Conservation (phyloP, 1,139 yeast genomes). For the Diutina mesorugosa region DNA sequence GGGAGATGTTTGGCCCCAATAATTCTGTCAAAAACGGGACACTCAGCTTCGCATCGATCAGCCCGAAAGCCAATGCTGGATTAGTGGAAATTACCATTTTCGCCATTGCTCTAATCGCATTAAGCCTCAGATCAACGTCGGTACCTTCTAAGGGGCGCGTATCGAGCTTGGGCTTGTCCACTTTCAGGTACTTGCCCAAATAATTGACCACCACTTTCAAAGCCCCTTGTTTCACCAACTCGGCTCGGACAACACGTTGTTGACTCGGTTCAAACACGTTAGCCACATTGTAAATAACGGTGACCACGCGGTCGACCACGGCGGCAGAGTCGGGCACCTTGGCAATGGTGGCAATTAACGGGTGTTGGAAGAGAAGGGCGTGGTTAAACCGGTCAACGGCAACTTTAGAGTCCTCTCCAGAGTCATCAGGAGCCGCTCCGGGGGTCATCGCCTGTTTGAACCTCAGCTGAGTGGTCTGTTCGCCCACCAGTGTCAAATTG, state of each 20-base stretch:
- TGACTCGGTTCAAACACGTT: slow-evolving; percentile 8
- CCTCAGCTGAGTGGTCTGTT: slow-evolving; percentile 13
- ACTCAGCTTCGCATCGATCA: slow-evolving; percentile 25
- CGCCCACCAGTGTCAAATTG: slow-evolving; percentile 4
- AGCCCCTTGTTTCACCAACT: slow-evolving; percentile 34
- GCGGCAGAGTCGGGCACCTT: background rate
- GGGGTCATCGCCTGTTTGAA: slow-evolving; percentile 7
- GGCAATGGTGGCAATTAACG: background rate
- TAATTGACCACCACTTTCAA: slow-evolving; percentile 24
- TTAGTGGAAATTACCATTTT: slow-evolving; percentile 30
- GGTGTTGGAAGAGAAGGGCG: background rate
- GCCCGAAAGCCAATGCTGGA: slow-evolving; percentile 25
- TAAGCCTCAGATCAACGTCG: slow-evolving; percentile 12
- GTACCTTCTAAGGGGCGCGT: slow-evolving; percentile 12
- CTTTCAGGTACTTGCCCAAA: slow-evolving; percentile 19
- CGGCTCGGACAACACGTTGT: slow-evolving; percentile 15
- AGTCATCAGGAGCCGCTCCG: slow-evolving; percentile 2
- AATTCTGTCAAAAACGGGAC: slow-evolving; percentile 38
- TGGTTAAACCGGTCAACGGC: slow-evolving; percentile 4
- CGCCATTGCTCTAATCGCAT: slow-evolving; percentile 25
- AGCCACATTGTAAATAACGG: slow-evolving; percentile 11
- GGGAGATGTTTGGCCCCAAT: slow-evolving; percentile 20
- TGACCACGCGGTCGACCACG: background rate
- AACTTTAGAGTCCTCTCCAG: slow-evolving; percentile 6
- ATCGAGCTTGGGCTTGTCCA: slow-evolving; percentile 8